phyloP scores from a whole-genome alignment of 2,329 filamentous ascomycete genomes.

The Fusarium annulatum region DNA sequence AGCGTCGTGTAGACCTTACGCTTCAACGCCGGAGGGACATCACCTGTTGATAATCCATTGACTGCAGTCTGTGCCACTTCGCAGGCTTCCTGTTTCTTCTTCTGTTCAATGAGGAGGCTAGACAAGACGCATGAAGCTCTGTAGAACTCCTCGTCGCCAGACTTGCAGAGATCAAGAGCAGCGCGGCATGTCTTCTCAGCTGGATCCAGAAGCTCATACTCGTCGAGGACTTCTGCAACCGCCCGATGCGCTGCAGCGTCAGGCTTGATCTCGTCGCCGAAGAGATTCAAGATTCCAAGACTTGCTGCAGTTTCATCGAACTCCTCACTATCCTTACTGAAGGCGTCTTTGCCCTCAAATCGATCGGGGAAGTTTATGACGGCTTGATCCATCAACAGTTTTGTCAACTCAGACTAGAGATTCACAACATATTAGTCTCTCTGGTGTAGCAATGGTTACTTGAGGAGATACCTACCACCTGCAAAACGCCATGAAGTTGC shows the following conservation, averaged over 20 bases:
- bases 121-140: neutral
- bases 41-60: fast-evolving
- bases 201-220: neutral
- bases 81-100: neutral
- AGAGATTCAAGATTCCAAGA: conserved; percentile 36
- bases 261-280: conserved; percentile 29
- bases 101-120: neutral
- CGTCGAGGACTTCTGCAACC: neutral
- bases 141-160: neutral
- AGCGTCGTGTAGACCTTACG: neutral
- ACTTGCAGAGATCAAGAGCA: neutral
- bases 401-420: neutral
- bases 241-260: conserved; percentile 20
- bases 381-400: neutral
- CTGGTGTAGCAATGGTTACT: fast-evolving
- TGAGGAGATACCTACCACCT: neutral
- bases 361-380: neutral
- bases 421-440: fast-evolving
- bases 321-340: neutral
- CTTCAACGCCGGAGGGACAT: neutral
- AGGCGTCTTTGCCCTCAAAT: neutral
- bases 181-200: neutral
- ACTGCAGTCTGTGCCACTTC: neutral
- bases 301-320: conserved; percentile 1
- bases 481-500: neutral